Conservation (phyloP, 2,329 filamentous ascomycete species). For the Triangularia verruculosa region DNA sequence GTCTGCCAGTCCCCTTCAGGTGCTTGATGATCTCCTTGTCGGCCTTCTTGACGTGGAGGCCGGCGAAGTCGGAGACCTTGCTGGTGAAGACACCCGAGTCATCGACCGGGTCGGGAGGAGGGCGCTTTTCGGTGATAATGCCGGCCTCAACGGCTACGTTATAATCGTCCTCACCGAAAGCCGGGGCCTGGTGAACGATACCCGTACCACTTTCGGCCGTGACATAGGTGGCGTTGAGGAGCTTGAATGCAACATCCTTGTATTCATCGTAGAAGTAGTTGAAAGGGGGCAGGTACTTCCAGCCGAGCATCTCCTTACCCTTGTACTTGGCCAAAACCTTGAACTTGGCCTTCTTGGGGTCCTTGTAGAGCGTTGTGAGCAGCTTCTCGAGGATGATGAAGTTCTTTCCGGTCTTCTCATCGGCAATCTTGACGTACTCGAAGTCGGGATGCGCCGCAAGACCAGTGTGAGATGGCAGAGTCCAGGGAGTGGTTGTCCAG, state of each 20-base stretch:
- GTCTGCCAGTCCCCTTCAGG: constrained; percentile 70
- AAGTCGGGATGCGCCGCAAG: constrained; percentile 73
- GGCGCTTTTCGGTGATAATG: constrained; percentile 70
- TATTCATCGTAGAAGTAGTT: constrained; percentile 88
- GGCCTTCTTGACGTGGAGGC: constrained; percentile 85
- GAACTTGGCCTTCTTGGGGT: constrained; percentile 92
- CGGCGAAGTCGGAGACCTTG: constrained; percentile 75
- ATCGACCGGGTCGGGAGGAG: constrained; percentile 89
- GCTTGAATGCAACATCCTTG: constrained; percentile 77
- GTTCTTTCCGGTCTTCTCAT: constrained; percentile 77
- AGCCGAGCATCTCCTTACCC: constrained; percentile 81
- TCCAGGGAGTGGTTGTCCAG: constrained; percentile 86
- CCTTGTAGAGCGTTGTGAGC: constrained; percentile 82
- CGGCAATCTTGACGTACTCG: constrained; percentile 80
- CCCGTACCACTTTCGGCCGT: constrained; percentile 88
- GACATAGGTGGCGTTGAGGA: constrained; percentile 82
- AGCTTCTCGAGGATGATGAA: constrained; percentile 83
- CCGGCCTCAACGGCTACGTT: constrained; percentile 73
- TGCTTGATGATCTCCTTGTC: constrained; percentile 89
- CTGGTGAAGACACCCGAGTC: constrained; percentile 76
- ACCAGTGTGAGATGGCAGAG: constrained; percentile 71
- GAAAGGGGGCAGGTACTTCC: constrained; percentile 87
- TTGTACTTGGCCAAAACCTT: constrained; percentile 76
- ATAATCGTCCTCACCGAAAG: constrained; percentile 96
- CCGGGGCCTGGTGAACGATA: constrained; percentile 89